phyloP scores from a whole-genome alignment of 495 filamentous ascomycete genomes.

The Aspergillus steynii region DNA sequence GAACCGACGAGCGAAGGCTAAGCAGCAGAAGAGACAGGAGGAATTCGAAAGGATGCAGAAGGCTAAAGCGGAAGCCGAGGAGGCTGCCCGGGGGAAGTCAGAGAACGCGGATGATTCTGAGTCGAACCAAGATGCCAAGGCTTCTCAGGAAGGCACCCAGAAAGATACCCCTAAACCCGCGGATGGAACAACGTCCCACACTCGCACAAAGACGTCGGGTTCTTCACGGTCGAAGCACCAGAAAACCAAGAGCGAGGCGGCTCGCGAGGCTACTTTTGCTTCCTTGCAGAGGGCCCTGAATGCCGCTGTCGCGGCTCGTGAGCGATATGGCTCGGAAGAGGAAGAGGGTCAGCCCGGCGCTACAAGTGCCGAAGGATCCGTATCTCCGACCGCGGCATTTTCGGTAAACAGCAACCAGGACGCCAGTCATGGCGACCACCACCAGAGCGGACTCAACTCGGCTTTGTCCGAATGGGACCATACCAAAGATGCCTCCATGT shows the following conservation, averaged over 20 bases:
- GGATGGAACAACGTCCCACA: conserved; percentile 22
- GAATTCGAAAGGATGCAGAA: conserved; percentile 61
- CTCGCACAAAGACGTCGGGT: conserved; percentile 24
- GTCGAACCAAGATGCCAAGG: conserved; percentile 24
- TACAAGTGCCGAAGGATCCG: conserved; percentile 20
- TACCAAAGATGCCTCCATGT: conserved; percentile 29
- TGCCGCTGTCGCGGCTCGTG: conserved; percentile 43
- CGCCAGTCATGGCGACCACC: conserved; percentile 8
- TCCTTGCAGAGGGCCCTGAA: conserved; percentile 48
- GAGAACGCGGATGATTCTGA: conserved; percentile 31
- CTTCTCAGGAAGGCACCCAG: conserved; percentile 29
- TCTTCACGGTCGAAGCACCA: conserved; percentile 35
- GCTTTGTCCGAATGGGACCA: conserved; percentile 38
- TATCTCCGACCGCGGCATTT: conserved; percentile 38
- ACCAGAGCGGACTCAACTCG: conserved; percentile 20
- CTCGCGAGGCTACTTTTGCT: conserved; percentile 46
- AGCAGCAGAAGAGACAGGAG: conserved; percentile 72
- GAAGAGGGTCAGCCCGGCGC: conserved; percentile 8
- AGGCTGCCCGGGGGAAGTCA: conserved; percentile 38
- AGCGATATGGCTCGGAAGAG: conserved; percentile 30
- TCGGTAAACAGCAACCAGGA: conserved; percentile 20
- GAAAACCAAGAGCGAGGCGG: conserved; percentile 44
- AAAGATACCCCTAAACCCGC: conserved; percentile 37
- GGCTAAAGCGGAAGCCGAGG: conserved; percentile 50
- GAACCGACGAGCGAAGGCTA: conserved; percentile 81